Conservation (phyloP, 441 rosid genomes). For the Populus hybrid region DNA sequence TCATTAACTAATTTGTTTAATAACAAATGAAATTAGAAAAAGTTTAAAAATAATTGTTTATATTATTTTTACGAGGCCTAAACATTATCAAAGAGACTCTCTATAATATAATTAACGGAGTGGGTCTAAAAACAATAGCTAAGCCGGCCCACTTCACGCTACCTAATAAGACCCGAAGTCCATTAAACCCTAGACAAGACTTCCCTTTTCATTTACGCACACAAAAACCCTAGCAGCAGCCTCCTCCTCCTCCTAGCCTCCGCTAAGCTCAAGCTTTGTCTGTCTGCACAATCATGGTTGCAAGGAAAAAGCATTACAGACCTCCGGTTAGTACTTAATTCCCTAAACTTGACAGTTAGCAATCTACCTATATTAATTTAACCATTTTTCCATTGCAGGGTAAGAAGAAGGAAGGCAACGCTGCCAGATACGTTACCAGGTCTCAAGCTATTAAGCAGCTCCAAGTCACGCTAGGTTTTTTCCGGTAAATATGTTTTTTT, state of each 20-base stretch:
- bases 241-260: not conserved
- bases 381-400: slow-evolving; percentile 43
- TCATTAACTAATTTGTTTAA: too few species aligned
- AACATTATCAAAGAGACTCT: too few species aligned
- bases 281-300: slow-evolving; percentile 43
- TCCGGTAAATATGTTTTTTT: slow-evolving; percentile 48
- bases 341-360: not conserved
- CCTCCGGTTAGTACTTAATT: slow-evolving; percentile 63
- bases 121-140: not conserved
- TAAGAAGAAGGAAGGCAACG: slow-evolving; percentile 93
- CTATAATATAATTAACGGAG: not conserved
- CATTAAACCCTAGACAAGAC: not conserved
- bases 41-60: too few species aligned
- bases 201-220: not conserved
- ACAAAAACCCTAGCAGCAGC: not conserved
- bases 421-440: slow-evolving; percentile 76
- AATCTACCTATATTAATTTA: not conserved
- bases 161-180: not conserved
- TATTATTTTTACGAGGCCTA: too few species aligned
- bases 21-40: too few species aligned
- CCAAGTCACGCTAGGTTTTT: slow-evolving; percentile 60
- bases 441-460: slow-evolving; percentile 77
- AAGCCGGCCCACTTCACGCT: not conserved
- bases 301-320: slow-evolving; percentile 61
- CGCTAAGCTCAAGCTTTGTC: slow-evolving; percentile 1